Conservation (phyloP, 768 basidiomycete species). For the Fomitopsis serialis region DNA sequence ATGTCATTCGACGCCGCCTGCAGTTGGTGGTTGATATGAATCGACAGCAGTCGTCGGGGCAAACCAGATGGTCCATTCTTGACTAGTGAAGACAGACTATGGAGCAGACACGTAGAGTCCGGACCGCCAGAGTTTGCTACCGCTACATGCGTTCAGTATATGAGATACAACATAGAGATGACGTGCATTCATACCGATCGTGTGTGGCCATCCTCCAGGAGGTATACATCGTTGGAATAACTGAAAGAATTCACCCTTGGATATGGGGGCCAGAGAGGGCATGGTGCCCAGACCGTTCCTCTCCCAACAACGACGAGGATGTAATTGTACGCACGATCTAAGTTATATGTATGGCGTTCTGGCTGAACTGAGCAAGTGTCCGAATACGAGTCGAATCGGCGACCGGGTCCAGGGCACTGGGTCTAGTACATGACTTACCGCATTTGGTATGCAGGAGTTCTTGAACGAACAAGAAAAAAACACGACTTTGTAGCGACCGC, state of each 20-base stretch:
- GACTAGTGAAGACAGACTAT: conserved; percentile 50
- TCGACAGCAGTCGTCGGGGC: conserved; percentile 38
- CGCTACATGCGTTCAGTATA: conserved; percentile 32
- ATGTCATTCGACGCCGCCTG: conserved; percentile 53
- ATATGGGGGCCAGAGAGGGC: conserved; percentile 28
- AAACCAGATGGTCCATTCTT: conserved; percentile 3
- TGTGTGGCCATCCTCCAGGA: conserved; percentile 42
- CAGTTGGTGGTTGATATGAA: conserved; percentile 68
- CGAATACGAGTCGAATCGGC: too few relatives aligned
- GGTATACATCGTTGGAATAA: conserved; percentile 44
- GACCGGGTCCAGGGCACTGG: too few relatives aligned
- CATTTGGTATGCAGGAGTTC: too few relatives aligned
- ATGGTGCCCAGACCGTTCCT: background rate
- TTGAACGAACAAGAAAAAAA: too few relatives aligned
- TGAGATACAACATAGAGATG: background rate
- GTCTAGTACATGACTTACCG: too few relatives aligned
- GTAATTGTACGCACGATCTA: too few relatives aligned
- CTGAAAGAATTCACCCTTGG: conserved; percentile 41
- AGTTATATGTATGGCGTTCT: too few relatives aligned
- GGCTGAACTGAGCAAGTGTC: too few relatives aligned
- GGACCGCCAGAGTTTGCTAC: conserved; percentile 80
- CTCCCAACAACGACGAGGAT: too few relatives aligned
- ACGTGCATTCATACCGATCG: conserved; percentile 33
- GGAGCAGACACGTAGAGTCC: conserved; percentile 77
- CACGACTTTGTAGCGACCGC: too few relatives aligned